Percentiles rank a stretch among this genome's conserved stretches.
phyloP scores from a whole-genome alignment of 2,329 filamentous ascomycete genomes.

The Xylaria sp. region DNA sequence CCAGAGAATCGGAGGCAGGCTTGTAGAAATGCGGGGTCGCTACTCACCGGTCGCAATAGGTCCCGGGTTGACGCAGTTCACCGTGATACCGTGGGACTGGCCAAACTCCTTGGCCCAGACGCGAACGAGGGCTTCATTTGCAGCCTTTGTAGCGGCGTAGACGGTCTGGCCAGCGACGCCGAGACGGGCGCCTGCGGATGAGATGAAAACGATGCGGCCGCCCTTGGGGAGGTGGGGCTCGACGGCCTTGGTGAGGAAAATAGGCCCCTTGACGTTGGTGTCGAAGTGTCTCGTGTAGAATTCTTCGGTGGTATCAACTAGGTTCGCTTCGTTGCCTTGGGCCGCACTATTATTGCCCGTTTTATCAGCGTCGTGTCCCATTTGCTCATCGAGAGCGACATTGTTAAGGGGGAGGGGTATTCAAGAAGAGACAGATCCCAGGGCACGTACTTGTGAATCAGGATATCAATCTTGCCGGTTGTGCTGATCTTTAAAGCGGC shows the following conservation, averaged over 20 bases:
- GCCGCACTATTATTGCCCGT: background rate
- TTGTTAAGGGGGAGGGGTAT: no score
- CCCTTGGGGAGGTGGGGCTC: background rate
- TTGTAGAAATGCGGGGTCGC: no score
- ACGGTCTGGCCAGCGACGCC: background rate
- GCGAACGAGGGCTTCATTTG: background rate
- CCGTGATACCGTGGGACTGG: background rate
- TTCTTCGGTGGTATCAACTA: background rate
- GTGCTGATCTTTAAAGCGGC: background rate
- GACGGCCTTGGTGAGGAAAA: background rate
- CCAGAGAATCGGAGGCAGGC: no score
- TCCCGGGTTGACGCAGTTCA: slow-evolving; percentile 7
- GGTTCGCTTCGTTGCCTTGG: background rate
- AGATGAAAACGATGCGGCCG: slow-evolving; percentile 2
- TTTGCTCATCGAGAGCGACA: no score
- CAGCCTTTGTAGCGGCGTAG: background rate
- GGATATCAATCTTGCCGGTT: background rate
- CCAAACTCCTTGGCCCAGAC: slow-evolving; percentile 10
- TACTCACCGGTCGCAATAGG: slow-evolving; percentile 4
- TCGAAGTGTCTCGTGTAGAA: background rate
- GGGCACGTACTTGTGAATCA: background rate
- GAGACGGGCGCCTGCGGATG: background rate
- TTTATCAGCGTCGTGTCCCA: no score
- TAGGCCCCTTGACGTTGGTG: slow-evolving; percentile 2
- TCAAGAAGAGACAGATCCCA: no score